phyloP scores from a whole-genome alignment of 805 yeast genomes.

The Zygoascus flipseniorum region DNA sequence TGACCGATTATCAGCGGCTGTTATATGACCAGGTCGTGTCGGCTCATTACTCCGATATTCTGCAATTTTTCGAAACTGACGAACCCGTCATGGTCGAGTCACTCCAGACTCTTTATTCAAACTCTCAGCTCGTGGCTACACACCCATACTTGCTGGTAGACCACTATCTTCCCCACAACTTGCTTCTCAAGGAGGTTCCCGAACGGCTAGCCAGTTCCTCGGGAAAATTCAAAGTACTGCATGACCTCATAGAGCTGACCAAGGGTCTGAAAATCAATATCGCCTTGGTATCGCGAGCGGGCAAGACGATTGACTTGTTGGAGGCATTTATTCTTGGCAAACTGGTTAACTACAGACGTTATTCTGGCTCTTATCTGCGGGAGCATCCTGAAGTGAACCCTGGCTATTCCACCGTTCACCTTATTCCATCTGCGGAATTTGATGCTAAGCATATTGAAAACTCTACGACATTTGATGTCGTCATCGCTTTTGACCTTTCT shows the following conservation, averaged over 20 bases:
- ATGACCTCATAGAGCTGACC: conserved; percentile 52
- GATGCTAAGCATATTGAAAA: conserved; percentile 14
- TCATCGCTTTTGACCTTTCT: conserved; percentile 57
- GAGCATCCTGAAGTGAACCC: conserved; percentile 31
- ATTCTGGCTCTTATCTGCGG: conserved; percentile 56
- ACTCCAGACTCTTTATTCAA: conserved; percentile 61
- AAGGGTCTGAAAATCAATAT: conserved; percentile 40
- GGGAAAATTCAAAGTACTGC: conserved; percentile 72
- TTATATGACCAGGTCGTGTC: conserved; percentile 87
- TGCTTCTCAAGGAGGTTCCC: conserved; percentile 64
- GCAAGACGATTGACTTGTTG: conserved; percentile 60
- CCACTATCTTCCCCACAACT: conserved; percentile 76
- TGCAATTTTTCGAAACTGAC: conserved; percentile 68
- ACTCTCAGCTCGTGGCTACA: conserved; percentile 71
- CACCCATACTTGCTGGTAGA: conserved; percentile 84
- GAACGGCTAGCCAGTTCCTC: conserved; percentile 63
- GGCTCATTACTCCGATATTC: conserved; percentile 81
- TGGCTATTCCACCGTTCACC: conserved; percentile 30
- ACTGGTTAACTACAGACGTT: conserved; percentile 51
- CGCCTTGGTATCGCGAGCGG: conserved; percentile 65
- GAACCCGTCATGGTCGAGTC: conserved; percentile 64
- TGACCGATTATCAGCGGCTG: conserved; percentile 80
- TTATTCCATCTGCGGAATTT: conserved; percentile 36
- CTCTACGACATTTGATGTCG: conserved; percentile 38
- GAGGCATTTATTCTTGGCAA: conserved; percentile 77